phyloP scores from a whole-genome alignment of 2,329 filamentous ascomycete species.

The Colletotrichum caudatum region DNA sequence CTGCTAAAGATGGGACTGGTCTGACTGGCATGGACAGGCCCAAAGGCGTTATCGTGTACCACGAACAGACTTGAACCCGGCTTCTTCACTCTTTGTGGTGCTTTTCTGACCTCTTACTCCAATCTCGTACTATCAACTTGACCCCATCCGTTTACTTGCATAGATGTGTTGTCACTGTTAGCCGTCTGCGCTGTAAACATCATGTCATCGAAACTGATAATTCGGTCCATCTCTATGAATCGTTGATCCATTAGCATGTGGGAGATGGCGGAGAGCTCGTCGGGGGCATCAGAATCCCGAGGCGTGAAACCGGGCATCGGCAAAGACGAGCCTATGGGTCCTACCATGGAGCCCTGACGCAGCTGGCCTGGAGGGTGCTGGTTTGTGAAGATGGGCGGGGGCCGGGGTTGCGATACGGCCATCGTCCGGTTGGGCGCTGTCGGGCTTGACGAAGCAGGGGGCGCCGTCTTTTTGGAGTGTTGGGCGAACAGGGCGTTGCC shows the following conservation, averaged over 20 bases:
- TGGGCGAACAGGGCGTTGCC: constrained; percentile 26
- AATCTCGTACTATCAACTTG: constrained; percentile 27
- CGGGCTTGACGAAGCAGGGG: neutral
- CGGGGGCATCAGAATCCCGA: constrained; percentile 34
- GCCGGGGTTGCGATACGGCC: neutral
- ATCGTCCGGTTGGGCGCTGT: neutral
- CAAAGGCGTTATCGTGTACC: constrained; percentile 18
- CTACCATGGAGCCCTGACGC: constrained; percentile 22
- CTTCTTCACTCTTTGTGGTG: neutral
- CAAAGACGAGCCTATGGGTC: constrained; percentile 24
- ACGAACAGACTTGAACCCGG: constrained; percentile 20
- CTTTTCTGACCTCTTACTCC: neutral
- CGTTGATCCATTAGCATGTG: constrained; percentile 49
- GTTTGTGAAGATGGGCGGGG: constrained; percentile 11
- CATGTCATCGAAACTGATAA: constrained; percentile 53
- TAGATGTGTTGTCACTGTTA: neutral
- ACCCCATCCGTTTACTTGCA: constrained; percentile 33
- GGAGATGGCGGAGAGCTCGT: constrained; percentile 49
- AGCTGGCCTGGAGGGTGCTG: constrained; percentile 22
- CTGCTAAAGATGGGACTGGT: constrained; percentile 51
- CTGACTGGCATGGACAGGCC: constrained; percentile 13
- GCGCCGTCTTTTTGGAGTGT: neutral
- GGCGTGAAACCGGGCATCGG: constrained; percentile 20
- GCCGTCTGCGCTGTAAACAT: constrained; percentile 47
- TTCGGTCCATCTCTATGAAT: constrained; percentile 50